These are phyloP conservation scores for Capronia americana DNA, from an alignment of 2,329 filamentous ascomycete species.

Conservation along the genomic window DNA sequence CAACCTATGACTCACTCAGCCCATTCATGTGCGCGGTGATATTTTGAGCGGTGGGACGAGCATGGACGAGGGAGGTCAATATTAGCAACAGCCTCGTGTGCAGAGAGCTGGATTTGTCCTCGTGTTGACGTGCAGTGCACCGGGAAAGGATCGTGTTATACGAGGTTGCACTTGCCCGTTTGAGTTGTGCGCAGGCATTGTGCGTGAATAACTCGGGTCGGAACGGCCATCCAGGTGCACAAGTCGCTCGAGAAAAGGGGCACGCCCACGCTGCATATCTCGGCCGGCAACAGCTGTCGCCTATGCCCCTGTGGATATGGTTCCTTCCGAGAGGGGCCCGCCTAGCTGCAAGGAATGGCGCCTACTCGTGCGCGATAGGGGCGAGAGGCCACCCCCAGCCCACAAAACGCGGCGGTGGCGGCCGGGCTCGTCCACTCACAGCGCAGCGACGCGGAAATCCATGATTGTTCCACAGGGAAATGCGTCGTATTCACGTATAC, in stretches of 20 bases:
- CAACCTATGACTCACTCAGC: neutral
- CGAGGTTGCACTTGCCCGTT: conserved; percentile 2
- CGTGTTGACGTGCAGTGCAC: neutral
- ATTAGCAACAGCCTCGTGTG: neutral
- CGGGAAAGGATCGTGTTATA: neutral
- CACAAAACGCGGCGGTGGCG: neutral
- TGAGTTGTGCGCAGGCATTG: neutral
- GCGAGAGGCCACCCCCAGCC: neutral
- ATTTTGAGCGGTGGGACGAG: neutral
- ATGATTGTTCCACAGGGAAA: neutral
- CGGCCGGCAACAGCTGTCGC: conserved; percentile 1
- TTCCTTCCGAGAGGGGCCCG: neutral
- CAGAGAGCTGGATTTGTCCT: neutral
- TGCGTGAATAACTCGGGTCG: neutral
- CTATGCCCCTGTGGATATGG: neutral
- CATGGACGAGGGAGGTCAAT: neutral
- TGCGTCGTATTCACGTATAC: conserved; percentile 7
- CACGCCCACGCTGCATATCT: neutral
- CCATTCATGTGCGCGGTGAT: neutral
- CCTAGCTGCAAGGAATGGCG: neutral
- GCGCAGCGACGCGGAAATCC: neutral
- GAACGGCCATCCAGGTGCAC: neutral
- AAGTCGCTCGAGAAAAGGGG: neutral
- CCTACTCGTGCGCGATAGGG: neutral
- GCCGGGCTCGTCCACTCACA: neutral